Evolutionary conservation across 177 flowering plant species (phyloP).

Genomic region (Tripterygium wilfordii): DNA sequence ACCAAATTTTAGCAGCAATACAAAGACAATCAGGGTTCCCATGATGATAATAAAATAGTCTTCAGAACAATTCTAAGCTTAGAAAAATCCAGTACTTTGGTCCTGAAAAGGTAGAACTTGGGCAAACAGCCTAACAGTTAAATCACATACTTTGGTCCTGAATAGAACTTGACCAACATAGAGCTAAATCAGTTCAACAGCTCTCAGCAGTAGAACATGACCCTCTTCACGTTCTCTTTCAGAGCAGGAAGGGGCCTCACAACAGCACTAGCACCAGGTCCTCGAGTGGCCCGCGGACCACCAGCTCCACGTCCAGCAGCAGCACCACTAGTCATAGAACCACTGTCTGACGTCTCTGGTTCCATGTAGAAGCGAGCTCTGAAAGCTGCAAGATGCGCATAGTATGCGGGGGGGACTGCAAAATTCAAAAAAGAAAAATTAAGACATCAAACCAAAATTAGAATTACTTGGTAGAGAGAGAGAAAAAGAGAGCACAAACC

Average conservation of each 20-base stretch:
- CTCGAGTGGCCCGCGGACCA: slow-evolving; percentile 47
- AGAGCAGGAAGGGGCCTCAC: slow-evolving; percentile 82
- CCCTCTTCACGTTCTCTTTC: slow-evolving; percentile 83
- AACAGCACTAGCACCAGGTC: slow-evolving; percentile 45
- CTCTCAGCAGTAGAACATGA: slow-evolving; percentile 86
- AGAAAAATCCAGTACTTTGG: too few species aligned
- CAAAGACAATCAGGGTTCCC: too few species aligned
- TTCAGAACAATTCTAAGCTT: too few species aligned
- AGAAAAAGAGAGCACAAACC: slow-evolving; percentile 38
- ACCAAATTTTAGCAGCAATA: too few species aligned
- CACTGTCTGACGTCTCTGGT: slow-evolving; percentile 84
- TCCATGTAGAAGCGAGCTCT: slow-evolving; percentile 94
- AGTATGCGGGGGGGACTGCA: slow-evolving; percentile 94
- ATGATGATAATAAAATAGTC: too few species aligned
- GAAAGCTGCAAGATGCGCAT: slow-evolving; percentile 90
- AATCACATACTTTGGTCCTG: too few species aligned
- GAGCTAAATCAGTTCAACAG: too few species aligned
- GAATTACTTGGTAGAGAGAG: background rate
- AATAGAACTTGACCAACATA: too few species aligned
- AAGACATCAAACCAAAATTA: background rate
- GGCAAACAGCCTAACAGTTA: too few species aligned
- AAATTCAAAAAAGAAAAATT: background rate
- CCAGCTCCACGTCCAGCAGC: slow-evolving; percentile 40
- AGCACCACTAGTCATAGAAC: slow-evolving; percentile 64
- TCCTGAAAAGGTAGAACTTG: too few species aligned